A percentile compares a stretch with the other conserved stretches of the same genome.
Evolutionary conservation across 805 yeast genomes (phyloP).

Genomic region (Nakazawaea ernobii): DNA sequence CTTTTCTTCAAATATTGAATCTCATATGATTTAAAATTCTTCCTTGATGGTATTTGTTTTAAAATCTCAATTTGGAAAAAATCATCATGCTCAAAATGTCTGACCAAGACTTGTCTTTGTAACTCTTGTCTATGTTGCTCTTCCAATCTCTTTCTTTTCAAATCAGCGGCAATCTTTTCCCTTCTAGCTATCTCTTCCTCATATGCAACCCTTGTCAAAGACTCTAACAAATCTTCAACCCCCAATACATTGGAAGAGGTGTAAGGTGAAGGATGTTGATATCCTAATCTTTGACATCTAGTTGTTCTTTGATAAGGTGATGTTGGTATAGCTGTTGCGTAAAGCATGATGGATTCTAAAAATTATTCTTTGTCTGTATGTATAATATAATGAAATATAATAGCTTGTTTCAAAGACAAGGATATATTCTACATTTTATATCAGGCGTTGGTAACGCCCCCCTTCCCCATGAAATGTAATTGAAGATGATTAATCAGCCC

Average conservation of each 20-base stretch:
- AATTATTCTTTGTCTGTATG: neutral
- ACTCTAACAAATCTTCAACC: constrained; percentile 4
- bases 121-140: neutral
- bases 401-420: too few relatives aligned
- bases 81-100: constrained; percentile 1
- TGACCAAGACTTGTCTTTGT: neutral
- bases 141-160: constrained; percentile 5
- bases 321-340: neutral
- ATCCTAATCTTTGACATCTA: constrained; percentile 4
- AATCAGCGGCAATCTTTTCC: neutral
- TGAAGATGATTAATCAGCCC: neutral
- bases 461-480: neutral
- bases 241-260: neutral
- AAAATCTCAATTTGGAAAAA: constrained; percentile 6
- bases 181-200: constrained; percentile 5
- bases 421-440: constrained; percentile 1
- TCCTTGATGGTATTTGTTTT: neutral
- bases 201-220: constrained; percentile 6
- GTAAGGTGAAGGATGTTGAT: neutral
- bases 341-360: neutral
- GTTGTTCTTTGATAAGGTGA: neutral
- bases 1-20: constrained; percentile 8
- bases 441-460: neutral
- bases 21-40: constrained; percentile 8
- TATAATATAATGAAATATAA: neutral